Conservation (phyloP, 2,329 filamentous ascomycete genomes). For the Chaetomium globosum region DNA sequence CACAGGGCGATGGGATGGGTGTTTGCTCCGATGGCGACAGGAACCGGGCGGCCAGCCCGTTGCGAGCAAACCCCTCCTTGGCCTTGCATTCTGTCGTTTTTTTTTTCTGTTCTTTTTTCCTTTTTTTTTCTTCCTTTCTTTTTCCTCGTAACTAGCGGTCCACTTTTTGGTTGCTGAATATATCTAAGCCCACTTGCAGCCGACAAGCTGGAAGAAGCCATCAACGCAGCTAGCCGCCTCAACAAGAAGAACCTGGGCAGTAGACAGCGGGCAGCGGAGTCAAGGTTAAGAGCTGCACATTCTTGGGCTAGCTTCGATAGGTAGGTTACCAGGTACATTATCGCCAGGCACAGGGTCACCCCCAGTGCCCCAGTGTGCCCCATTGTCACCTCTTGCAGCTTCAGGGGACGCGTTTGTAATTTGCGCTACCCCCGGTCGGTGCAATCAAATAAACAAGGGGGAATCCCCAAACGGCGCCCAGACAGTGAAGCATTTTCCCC, state of each 20-base stretch:
- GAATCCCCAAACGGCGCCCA: conserved; percentile 27
- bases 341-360: conserved; percentile 24
- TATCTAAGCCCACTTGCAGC: not conserved
- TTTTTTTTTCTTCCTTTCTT: conserved; percentile 18
- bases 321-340: conserved; percentile 7
- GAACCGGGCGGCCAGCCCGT: conserved; percentile 9
- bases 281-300: not conserved
- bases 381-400: conserved; percentile 25
- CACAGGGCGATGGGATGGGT: conserved; percentile 11
- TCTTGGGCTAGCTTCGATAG: conserved; percentile 7
- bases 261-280: not conserved
- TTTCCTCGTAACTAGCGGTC: not conserved
- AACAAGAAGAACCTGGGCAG: not conserved
- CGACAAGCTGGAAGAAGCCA: not conserved
- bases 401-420: conserved; percentile 44
- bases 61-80: conserved; percentile 14
- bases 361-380: conserved; percentile 24
- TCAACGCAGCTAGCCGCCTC: not conserved
- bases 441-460: conserved; percentile 45
- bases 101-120: conserved; percentile 4
- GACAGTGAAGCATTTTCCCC: conserved; percentile 30
- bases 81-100: conserved; percentile 11
- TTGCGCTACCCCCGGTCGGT: conserved; percentile 41
- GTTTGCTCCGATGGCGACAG: conserved; percentile 14
- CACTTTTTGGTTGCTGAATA: not conserved